Evolutionary conservation across 2,329 filamentous ascomycete species (phyloP).

Genomic region (Simplicillium sp.): DNA sequence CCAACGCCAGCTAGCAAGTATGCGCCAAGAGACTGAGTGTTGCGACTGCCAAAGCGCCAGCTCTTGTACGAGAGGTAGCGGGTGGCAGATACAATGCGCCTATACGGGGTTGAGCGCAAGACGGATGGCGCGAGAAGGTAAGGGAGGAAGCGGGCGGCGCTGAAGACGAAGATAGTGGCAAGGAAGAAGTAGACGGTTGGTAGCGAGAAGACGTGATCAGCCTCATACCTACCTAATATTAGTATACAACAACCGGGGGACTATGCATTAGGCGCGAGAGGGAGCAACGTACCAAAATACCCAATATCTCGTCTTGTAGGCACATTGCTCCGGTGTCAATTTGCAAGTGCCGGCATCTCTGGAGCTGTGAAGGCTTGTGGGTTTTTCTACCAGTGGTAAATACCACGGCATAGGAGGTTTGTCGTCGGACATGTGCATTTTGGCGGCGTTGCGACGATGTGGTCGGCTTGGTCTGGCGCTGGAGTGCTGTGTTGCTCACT

Average conservation of each 20-base stretch:
- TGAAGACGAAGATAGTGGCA: slow-evolving; percentile 35
- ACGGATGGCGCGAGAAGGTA: slow-evolving; percentile 17
- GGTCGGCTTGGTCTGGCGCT: no score
- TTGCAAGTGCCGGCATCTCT: slow-evolving; percentile 14
- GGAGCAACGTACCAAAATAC: slow-evolving; percentile 28
- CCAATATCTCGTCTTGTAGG: slow-evolving; percentile 35
- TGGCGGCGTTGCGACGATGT: background rate
- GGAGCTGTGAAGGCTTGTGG: slow-evolving; percentile 8
- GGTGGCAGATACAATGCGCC: slow-evolving; percentile 20
- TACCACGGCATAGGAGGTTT: slow-evolving; percentile 4
- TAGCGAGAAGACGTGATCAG: slow-evolving; percentile 43
- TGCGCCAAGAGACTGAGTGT: slow-evolving; percentile 34
- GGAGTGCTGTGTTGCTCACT: no score
- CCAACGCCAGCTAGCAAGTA: slow-evolving; percentile 28
- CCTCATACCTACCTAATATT: slow-evolving; percentile 18
- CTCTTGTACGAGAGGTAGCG: slow-evolving; percentile 13
- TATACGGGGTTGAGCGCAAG: slow-evolving; percentile 20
- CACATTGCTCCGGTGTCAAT: slow-evolving; percentile 32
- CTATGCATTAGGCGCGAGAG: background rate
- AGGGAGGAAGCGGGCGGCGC: slow-evolving; percentile 24
- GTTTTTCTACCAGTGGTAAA: slow-evolving; percentile 6
- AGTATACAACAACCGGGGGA: background rate
- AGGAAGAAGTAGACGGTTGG: slow-evolving; percentile 44
- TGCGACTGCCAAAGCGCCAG: slow-evolving; percentile 20
- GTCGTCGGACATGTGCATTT: slow-evolving; percentile 4